Evolutionary conservation across 495 filamentous ascomycete genomes (phyloP), one percentile per base, ranked within the genome.

Genomic region (Xylaria flabelliformis): DNA sequence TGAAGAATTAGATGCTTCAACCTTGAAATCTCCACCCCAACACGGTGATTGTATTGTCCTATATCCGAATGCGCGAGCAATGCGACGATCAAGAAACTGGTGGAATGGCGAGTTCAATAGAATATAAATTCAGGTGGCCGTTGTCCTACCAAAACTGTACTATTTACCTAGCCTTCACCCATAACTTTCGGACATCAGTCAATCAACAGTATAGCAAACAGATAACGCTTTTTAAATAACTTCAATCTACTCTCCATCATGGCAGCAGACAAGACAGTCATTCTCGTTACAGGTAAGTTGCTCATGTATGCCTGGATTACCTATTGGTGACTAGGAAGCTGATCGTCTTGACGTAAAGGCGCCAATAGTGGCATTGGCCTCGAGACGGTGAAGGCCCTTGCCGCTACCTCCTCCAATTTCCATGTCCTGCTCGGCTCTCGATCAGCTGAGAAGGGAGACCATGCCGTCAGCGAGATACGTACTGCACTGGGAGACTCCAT

Each of bases 291-390:
- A 39, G 80, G 80, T 76, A 73, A 63, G 74, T 68, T 36, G 39
- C 15, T 21, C 3, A 34, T 39, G 19, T 10, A 59, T 21, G 21
- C 42, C 4, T 32, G 10, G 17, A 36, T n/a, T n/a, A n/a, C n/a
- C n/a, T 21, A 17, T 44, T 55, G 50, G 9, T 34, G 46, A 53
- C 64, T 42, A 21, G 34, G 34, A 70, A 73, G 34, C 64, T 62
- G 63, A 61, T 65, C 62, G 13, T 70, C 50, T 46, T 56, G 10
- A 72, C 72, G 63, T 66, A 42, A 72, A 76, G 81, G 83, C n/a
- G 79, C 80, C 69, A 87, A 87, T 74, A 83, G 83, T 50, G 86
- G 86, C 67, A 80, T 88, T 63, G 86, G 87, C 39, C 81, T 82
- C 63, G 80, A 87, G 68, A 83, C 80, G 7, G 82, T 86, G 67